These are phyloP conservation scores for Ascoidea asiatica DNA, from an alignment of 805 yeast species.

Conservation along the genomic window DNA sequence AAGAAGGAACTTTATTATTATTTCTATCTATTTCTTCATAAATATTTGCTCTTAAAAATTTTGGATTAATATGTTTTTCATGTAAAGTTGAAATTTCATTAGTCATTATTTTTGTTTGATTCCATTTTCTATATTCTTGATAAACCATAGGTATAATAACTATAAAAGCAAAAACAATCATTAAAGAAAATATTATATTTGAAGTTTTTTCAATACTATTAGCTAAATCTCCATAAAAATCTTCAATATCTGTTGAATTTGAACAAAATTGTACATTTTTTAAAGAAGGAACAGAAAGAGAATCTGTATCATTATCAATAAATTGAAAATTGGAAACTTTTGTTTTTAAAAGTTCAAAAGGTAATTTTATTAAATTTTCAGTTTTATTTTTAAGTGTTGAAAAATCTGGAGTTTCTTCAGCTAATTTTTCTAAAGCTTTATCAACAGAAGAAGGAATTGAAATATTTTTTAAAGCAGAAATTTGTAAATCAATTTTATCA, in stretches of 20 bases:
- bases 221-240: slow-evolving; percentile 21
- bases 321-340: slow-evolving; percentile 23
- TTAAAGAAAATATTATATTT: slow-evolving; percentile 23
- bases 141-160: slow-evolving; percentile 29
- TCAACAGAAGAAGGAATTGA: slow-evolving; percentile 56
- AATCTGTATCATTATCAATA: slow-evolving; percentile 6
- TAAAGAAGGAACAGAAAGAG: slow-evolving; percentile 28
- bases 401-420: slow-evolving; percentile 49
- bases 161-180: slow-evolving; percentile 26
- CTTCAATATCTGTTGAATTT: slow-evolving; percentile 22
- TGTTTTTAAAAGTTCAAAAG: slow-evolving; percentile 38
- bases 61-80: background rate
- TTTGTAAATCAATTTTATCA: slow-evolving; percentile 41
- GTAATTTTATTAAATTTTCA: slow-evolving; percentile 35
- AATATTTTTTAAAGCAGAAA: slow-evolving; percentile 39
- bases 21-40: slow-evolving; percentile 8
- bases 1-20: slow-evolving; percentile 1
- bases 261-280: slow-evolving; percentile 25
- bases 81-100: slow-evolving; percentile 9
- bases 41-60: background rate
- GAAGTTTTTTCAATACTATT: slow-evolving; percentile 21
- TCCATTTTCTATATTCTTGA: slow-evolving; percentile 36
- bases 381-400: slow-evolving; percentile 49
- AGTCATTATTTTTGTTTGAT: slow-evolving; percentile 23
- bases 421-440: slow-evolving; percentile 35